Evolutionary conservation across 306 rosid genomes (phyloP).

Genomic region (Corylus heterophylla): DNA sequence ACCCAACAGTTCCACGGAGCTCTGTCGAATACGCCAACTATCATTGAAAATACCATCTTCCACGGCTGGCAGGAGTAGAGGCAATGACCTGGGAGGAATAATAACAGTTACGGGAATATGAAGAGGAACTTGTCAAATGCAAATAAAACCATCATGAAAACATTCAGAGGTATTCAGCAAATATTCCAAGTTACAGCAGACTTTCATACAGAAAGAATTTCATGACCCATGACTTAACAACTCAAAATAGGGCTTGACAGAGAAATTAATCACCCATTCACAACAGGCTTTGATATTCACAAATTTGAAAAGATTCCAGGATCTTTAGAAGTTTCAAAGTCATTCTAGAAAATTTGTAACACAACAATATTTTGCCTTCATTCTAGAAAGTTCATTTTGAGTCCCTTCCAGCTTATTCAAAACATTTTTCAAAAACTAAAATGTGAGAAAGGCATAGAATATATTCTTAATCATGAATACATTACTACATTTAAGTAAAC

Average conservation of each 20-base stretch:
- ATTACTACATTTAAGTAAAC: not conserved
- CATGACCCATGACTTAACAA: not conserved
- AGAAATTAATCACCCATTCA: not conserved
- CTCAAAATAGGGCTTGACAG: not conserved
- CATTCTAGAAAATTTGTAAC: not conserved
- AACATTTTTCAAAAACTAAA: not conserved
- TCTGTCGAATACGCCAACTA: slow-evolving; percentile 96
- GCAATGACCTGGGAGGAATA: slow-evolving; percentile 65
- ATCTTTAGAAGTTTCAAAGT: not conserved
- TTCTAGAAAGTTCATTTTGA: not conserved
- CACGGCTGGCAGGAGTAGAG: slow-evolving; percentile 92
- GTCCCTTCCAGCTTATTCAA: not conserved
- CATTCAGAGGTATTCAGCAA: slow-evolving; percentile 2
- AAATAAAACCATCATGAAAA: slow-evolving; percentile 1
- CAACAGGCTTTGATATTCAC: not conserved
- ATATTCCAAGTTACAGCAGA: slow-evolving; percentile 1
- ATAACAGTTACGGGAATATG: slow-evolving; percentile 5
- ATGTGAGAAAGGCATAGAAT: not conserved
- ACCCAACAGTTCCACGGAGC: slow-evolving; percentile 95
- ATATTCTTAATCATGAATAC: not conserved
- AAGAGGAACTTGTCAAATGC: not conserved
- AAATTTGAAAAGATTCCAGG: not conserved
- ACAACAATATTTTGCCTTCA: not conserved
- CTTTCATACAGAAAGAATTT: slow-evolving; percentile 11
- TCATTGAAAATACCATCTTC: slow-evolving; percentile 98